Conservation (phyloP, 106 monocot species). For the Platanthera zijinensis region DNA sequence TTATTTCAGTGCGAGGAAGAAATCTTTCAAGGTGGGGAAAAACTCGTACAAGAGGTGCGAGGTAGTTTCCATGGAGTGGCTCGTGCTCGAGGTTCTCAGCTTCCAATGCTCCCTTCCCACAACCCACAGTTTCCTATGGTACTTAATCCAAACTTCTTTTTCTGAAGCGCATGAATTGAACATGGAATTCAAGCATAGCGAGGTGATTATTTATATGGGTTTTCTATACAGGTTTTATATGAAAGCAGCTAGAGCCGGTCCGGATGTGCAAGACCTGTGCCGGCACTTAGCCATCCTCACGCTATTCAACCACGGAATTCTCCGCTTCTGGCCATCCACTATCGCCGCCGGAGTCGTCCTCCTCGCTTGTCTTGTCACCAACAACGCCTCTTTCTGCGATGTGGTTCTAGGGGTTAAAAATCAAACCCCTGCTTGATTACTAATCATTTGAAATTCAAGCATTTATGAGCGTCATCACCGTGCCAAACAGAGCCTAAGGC, state of each 20-base stretch:
- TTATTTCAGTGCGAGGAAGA: conserved; percentile 45
- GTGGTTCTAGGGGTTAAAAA: conserved; percentile 66
- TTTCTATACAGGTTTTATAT: conserved; percentile 70
- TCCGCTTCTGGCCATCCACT: conserved; percentile 88
- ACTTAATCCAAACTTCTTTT: not conserved
- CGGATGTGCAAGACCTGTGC: conserved; percentile 42
- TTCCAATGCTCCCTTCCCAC: conserved; percentile 80
- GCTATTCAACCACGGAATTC: conserved; percentile 65
- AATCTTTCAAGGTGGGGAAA: conserved; percentile 45
- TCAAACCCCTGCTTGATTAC: too few species aligned
- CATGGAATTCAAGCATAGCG: too few species aligned
- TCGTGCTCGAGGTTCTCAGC: conserved; percentile 68
- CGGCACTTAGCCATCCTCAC: conserved; percentile 63
- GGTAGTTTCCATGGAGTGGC: conserved; percentile 99
- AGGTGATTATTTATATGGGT: not conserved
- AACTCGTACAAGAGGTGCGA: conserved; percentile 53
- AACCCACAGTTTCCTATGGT: conserved; percentile 84
- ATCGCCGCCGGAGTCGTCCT: conserved; percentile 85
- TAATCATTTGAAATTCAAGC: too few species aligned
- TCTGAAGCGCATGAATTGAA: too few species aligned
- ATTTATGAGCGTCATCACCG: too few species aligned
- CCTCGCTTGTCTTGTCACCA: conserved; percentile 71
- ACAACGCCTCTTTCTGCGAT: conserved; percentile 43
- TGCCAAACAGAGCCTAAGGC: too few species aligned
- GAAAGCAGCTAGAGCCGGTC: conserved; percentile 68